A percentile compares a stretch with the other conserved stretches of the same genome.
These are phyloP conservation scores for Trichoderma sp. DNA, from an alignment of 2,329 filamentous ascomycete genomes.

Conservation along the genomic window DNA sequence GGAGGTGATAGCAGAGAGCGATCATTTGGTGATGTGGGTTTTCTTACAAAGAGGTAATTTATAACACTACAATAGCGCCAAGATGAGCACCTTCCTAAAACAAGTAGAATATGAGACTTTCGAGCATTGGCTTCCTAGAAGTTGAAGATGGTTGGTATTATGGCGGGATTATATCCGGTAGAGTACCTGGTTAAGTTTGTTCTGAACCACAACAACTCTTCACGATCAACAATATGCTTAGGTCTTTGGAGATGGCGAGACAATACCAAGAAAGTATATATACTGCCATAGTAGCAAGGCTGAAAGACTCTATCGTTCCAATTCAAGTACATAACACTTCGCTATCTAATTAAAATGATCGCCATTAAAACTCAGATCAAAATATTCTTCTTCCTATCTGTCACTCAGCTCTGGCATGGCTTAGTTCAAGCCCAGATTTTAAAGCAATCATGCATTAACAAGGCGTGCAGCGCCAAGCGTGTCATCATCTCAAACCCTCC, in stretches of 20 bases:
- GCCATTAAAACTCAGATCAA: not conserved
- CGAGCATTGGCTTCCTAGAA: not conserved
- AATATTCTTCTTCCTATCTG: not conserved
- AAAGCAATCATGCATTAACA: conserved; percentile 5
- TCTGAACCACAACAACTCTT: not conserved
- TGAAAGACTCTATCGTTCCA: not conserved
- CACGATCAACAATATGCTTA: not conserved
- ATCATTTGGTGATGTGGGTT: not conserved
- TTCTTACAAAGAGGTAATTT: not conserved
- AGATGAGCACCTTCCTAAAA: not conserved
- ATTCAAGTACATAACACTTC: not conserved
- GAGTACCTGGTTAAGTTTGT: not conserved
- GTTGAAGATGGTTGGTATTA: not conserved
- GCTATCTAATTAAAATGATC: not conserved
- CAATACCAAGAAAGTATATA: not conserved
- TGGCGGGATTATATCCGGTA: not conserved
- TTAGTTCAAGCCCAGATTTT: not conserved
- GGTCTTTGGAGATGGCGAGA: not conserved
- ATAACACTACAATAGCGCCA: not conserved
- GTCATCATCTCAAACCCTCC: not conserved
- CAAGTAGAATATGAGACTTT: not conserved
- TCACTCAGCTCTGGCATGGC: not conserved
- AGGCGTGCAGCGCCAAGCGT: not conserved
- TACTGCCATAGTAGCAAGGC: not conserved
- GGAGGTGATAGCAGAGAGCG: not conserved